Evolutionary conservation across 1,284 basidiomycete genomes (phyloP).

Genomic region (Leucoagaricus sp.): DNA sequence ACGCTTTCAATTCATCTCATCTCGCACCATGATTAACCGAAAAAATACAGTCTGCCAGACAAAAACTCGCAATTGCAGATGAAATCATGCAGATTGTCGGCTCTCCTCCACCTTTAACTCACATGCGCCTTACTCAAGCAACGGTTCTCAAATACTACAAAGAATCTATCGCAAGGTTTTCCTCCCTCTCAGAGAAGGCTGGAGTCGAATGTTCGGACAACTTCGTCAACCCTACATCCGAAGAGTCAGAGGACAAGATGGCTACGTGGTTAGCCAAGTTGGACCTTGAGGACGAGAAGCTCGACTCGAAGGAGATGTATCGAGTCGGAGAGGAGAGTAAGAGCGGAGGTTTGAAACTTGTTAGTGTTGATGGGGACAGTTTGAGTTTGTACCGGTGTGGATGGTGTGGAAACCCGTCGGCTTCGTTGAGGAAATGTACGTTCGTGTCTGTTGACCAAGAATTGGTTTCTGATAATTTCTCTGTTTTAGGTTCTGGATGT

Average conservation of each 20-base stretch:
- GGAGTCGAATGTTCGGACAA: not conserved
- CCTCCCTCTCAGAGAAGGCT: slow-evolving; percentile 5
- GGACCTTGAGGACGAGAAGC: slow-evolving; percentile 16
- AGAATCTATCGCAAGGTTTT: slow-evolving; percentile 17
- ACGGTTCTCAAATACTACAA: slow-evolving; percentile 18
- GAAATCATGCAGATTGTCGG: slow-evolving; percentile 13
- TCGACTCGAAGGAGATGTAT: not conserved
- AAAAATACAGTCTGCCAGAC: not conserved
- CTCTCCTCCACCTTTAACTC: slow-evolving; percentile 13
- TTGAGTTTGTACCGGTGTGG: slow-evolving; percentile 4
- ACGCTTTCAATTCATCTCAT: slow-evolving; percentile 15
- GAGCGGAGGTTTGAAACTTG: not conserved
- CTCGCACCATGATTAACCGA: not conserved
- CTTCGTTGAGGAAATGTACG: slow-evolving; percentile 11
- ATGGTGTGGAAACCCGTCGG: slow-evolving; percentile 13
- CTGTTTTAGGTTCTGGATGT: slow-evolving; percentile 13
- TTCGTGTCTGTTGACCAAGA: not conserved
- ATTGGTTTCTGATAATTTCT: not conserved
- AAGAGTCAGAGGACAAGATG: slow-evolving; percentile 17
- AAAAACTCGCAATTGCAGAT: slow-evolving; percentile 10
- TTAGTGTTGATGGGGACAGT: not conserved
- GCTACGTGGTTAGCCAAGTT: slow-evolving; percentile 19
- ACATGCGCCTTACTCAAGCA: slow-evolving; percentile 15
- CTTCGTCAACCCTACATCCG: slow-evolving; percentile 2
- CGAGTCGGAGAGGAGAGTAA: not conserved